Conservation (phyloP, 345 rosid species). For the Tarenaya hassleriana region DNA sequence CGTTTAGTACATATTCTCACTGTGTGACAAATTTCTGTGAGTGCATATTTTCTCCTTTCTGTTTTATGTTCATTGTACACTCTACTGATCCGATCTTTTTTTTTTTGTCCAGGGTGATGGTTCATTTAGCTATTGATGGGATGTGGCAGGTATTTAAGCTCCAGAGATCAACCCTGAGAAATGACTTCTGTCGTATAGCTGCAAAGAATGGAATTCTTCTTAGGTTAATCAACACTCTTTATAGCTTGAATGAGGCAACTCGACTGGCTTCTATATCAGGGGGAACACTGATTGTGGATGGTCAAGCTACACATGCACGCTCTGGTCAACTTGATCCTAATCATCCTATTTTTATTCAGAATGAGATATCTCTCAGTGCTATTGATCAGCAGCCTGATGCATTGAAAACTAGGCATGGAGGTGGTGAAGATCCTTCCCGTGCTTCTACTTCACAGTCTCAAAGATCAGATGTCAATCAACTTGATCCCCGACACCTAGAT, state of each 20-base stretch:
- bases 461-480: slow-evolving; percentile 51
- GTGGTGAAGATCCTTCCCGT: slow-evolving; percentile 58
- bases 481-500: slow-evolving; percentile 46
- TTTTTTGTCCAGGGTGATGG: slow-evolving; percentile 93
- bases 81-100: slow-evolving; percentile 29
- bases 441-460: slow-evolving; percentile 63
- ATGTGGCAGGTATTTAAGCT: slow-evolving; percentile 99
- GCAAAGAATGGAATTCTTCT: slow-evolving; percentile 65
- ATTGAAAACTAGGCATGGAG: slow-evolving; percentile 49
- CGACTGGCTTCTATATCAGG: slow-evolving; percentile 60
- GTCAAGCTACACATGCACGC: slow-evolving; percentile 41
- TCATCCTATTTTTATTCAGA: slow-evolving; percentile 56
- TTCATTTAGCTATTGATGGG: slow-evolving; percentile 98
- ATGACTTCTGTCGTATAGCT: slow-evolving; percentile 77
- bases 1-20: not conserved
- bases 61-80: slow-evolving; percentile 9
- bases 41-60: slow-evolving; percentile 1
- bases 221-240: slow-evolving; percentile 71
- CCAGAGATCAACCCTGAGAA: slow-evolving; percentile 77
- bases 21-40: slow-evolving; percentile 9
- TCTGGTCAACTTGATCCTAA: slow-evolving; percentile 59
- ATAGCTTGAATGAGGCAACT: slow-evolving; percentile 83
- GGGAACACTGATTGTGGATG: slow-evolving; percentile 50
- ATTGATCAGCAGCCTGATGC: slow-evolving; percentile 61
- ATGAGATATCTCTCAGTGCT: slow-evolving; percentile 41